phyloP scores from a whole-genome alignment of 176 grass and related monocot species.

The Phragmites australis region DNA sequence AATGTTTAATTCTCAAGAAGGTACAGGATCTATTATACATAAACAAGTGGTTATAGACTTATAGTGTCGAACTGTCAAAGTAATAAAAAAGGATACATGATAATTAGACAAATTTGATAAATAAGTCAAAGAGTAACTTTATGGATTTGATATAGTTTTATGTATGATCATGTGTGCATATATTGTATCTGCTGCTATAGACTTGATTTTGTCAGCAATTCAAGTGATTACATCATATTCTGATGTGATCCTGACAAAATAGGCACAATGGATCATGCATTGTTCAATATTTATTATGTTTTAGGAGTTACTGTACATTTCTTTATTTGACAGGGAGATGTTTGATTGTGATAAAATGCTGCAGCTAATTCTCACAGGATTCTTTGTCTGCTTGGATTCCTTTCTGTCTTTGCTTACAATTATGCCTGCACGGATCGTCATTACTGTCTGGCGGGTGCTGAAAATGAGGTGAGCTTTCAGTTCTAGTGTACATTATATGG shows the following conservation, averaged over 20 bases:
- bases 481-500: slow-evolving; percentile 30
- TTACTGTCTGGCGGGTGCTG: slow-evolving; percentile 75
- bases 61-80: neutral
- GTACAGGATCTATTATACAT: neutral
- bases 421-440: slow-evolving; percentile 81
- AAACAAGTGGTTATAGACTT: neutral
- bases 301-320: slow-evolving; percentile 1
- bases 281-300: slow-evolving; percentile 1
- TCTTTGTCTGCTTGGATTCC: slow-evolving; percentile 92
- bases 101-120: neutral
- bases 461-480: slow-evolving; percentile 60
- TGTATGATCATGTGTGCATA: neutral
- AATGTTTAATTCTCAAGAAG: neutral
- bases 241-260: neutral
- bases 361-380: slow-evolving; percentile 87
- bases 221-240: neutral
- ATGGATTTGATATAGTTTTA: neutral
- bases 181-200: neutral
- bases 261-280: neutral
- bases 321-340: slow-evolving; percentile 28
- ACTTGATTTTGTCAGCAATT: neutral
- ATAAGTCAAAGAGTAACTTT: neutral
- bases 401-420: slow-evolving; percentile 91
- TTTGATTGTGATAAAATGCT: slow-evolving; percentile 72
- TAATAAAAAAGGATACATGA: neutral